phyloP scores from a whole-genome alignment of 2,329 filamentous ascomycete species.

The Pseudocercospora ulei region DNA sequence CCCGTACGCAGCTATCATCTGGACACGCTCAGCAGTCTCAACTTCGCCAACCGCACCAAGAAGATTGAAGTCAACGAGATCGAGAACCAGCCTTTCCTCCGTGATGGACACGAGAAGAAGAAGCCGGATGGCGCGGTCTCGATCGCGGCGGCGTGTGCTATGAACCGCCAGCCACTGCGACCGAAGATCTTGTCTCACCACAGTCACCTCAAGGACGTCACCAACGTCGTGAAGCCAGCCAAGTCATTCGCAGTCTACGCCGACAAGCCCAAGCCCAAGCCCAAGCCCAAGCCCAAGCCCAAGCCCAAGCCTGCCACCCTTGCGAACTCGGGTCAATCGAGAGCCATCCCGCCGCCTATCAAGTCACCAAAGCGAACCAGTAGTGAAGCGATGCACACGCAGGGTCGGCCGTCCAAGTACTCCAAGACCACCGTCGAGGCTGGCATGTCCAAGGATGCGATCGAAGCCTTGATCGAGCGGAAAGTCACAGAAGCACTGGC shows the following conservation, averaged over 20 bases:
- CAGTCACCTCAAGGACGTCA: conserved; percentile 44
- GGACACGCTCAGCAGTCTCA: conserved; percentile 85
- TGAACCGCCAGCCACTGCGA: conserved; percentile 63
- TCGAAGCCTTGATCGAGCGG: conserved; percentile 84
- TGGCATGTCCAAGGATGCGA: conserved; percentile 51
- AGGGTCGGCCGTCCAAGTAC: conserved; percentile 37
- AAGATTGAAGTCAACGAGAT: conserved; percentile 93
- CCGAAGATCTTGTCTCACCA: conserved; percentile 69
- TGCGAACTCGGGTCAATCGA: conserved; percentile 26
- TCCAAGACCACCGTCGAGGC: conserved; percentile 27
- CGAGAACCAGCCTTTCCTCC: conserved; percentile 84
- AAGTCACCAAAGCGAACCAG: conserved; percentile 39
- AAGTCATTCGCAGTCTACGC: conserved; percentile 84
- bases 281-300: conserved; percentile 44
- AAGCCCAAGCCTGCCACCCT: conserved; percentile 34
- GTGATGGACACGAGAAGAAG: conserved; percentile 29
- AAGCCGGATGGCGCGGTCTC: conserved; percentile 35
- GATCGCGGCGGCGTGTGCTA: conserved; percentile 33
- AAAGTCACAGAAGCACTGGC: conserved; percentile 85
- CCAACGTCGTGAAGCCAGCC: conserved; percentile 55
- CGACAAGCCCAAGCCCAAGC: conserved; percentile 52
- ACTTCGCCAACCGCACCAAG: conserved; percentile 90
- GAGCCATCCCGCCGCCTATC: conserved; percentile 15
- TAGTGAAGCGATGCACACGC: conserved; percentile 34
- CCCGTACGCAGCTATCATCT: conserved; percentile 87